Base-by-base conservation (phyloP, 2,329 filamentous ascomycete genomes). In the Aspergillus hortae region DNA sequence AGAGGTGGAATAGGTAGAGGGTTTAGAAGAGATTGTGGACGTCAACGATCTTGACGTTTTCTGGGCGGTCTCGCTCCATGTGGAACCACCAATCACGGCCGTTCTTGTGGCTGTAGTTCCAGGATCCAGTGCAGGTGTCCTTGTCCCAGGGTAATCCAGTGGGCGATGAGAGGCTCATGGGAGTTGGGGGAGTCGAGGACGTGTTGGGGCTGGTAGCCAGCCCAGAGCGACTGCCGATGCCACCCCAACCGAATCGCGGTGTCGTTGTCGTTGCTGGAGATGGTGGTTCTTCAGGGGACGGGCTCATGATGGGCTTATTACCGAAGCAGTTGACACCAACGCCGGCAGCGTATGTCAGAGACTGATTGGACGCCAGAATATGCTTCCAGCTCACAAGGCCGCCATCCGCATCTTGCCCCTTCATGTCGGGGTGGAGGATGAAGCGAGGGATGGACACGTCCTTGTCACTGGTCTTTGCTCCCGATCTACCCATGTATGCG, bases 71-170 rank as follows among this genome's bases (percentile, higher is more conserved):
- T 38, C 73, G 67, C 58, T 75, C 73, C 61, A 73, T 67, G 52
- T 75, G 73, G 52, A 68, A 72, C 73, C 73, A 75, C 73, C 73
- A 75, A 21, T 75, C 73, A 35, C 71, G 68, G 21, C 72, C 72
- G 38, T 47, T 60, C 49, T 67, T 70, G 54, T 74, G 70, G 15
- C 61, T 59, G 41, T 67, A 66, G 53, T 75, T 75, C 73, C 73
- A 75, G 5, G 70, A 68, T 7, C 73, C 73, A 38, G 71, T 74
- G 53, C 73, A 75, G n/a, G 65, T 67, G 48, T 75, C 73, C 51
- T 67, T 68, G 15, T 69, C 66, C 71, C 71, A 74, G 10, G 69
- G 69, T 6, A 72, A 60, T 23, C 61, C 58, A 2, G 58, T 55
- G 6, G 57, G 56, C 6, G 64, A 63, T 19, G 58, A 47, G 35